Evolutionary conservation across 1,284 basidiomycete species (phyloP), one percentile per base, ranked within the genome.

Genomic region (Sporisorium scitamineum): DNA sequence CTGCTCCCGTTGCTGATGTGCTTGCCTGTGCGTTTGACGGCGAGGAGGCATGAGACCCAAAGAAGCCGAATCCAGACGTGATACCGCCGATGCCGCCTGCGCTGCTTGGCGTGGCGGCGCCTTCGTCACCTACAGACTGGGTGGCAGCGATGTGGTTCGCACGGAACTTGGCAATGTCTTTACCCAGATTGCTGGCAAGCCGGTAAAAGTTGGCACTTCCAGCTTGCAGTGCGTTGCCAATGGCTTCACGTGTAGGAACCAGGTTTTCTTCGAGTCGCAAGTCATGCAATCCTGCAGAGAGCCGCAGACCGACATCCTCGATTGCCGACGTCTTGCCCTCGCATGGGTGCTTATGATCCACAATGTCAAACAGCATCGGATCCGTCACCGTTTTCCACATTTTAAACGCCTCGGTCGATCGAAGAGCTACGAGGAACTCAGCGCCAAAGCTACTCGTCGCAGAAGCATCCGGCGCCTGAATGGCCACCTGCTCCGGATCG

Each of bases 231-330:
- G 82, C 84, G 39, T 70, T 79, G 34, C 79, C 81, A 29, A 84
- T 70, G 1, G 77, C 80, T 61, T 84, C 81, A 18, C 83, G 61
- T 3, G 83, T 83, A 3, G 81, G 81, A 1, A 66, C 81, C 37
- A 84, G 62, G 26, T 84, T 82, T 69, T 84, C 82, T 51, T 85
- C 83, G 5, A 85, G 67, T 18, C 76, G 65, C 56, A 84, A 56
- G 39, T 85, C 84, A 45, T 84, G 80, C 16, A 85, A 47, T 0
- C 83, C 83, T 8, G 78, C 80, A 24, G 80, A 76, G 14, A 85
- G 60, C 5, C 84, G 68, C 44, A 85, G 57, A 1, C 80, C 77
- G 6, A 83, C 82, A 56, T 85, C 84, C 52, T 84, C 81, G 18
- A 85, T 62, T 0, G 80, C 68, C 3, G 82, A 79, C 9, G 78